These are phyloP conservation scores for Fusarium mundagurra DNA, from an alignment of 2,329 filamentous ascomycete genomes.

Conservation along the genomic window DNA sequence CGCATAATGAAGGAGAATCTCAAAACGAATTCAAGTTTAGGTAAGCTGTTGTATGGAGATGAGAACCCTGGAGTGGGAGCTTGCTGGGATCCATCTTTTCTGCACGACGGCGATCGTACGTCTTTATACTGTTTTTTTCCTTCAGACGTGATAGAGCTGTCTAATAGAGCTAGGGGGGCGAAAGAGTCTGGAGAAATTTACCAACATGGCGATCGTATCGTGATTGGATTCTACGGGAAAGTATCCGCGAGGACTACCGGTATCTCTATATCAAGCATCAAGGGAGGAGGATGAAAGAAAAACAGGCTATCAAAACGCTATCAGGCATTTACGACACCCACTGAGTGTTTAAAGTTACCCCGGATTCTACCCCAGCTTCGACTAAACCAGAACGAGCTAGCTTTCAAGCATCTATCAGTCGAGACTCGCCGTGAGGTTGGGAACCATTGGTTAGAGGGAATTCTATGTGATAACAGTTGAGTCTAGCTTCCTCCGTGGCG, in stretches of 20 bases:
- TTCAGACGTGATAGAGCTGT: neutral
- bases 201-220: neutral
- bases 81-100: neutral
- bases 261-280: neutral
- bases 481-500: neutral
- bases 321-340: neutral
- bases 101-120: neutral
- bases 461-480: neutral
- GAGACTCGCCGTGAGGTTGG: neutral
- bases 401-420: neutral
- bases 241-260: constrained; percentile 19
- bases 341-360: neutral
- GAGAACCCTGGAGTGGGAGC: neutral
- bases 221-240: constrained; percentile 27
- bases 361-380: constrained; percentile 4
- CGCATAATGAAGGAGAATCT: constrained; percentile 5
- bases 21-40: neutral
- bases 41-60: neutral
- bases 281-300: neutral
- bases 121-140: constrained; percentile 6
- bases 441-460: neutral
- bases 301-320: neutral
- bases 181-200: neutral
- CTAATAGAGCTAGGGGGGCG: neutral
- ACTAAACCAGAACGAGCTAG: neutral